phyloP scores from a whole-genome alignment of 140 eudicot species.

The Bidens hawaiensis region DNA sequence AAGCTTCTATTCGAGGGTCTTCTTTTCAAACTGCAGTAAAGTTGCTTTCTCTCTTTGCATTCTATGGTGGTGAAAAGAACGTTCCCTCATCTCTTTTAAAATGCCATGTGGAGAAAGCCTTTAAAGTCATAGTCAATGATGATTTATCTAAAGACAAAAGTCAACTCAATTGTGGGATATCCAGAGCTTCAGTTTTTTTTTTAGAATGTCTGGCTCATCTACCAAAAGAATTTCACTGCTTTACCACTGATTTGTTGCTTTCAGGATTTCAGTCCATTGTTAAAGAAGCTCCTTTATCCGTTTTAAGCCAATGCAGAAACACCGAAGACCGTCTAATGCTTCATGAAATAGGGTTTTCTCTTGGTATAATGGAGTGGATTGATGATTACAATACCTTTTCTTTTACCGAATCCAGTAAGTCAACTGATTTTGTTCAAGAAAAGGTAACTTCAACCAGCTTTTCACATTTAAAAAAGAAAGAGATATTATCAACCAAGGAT shows the following conservation, averaged over 20 bases:
- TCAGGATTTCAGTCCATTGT: conserved; percentile 51
- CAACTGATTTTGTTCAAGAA: conserved; percentile 18
- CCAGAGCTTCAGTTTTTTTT: conserved; percentile 41
- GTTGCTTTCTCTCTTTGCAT: conserved; percentile 54
- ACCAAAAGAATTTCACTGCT: conserved; percentile 66
- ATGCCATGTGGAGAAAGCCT: conserved; percentile 64
- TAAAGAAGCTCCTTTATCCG: conserved; percentile 55
- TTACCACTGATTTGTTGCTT: conserved; percentile 69
- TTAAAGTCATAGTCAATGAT: conserved; percentile 41
- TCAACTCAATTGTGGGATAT: conserved; percentile 21
- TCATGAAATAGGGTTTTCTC: conserved; percentile 75
- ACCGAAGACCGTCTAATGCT: conserved; percentile 61
- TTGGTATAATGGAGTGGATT: conserved; percentile 87
- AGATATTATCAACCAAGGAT: conserved; percentile 19
- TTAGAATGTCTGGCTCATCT: conserved; percentile 62
- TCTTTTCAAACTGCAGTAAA: conserved; percentile 67
- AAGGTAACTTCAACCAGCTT: conserved; percentile 15
- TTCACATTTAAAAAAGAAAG: conserved; percentile 21
- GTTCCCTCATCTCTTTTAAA: conserved; percentile 62
- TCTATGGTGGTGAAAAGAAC: conserved; percentile 66
- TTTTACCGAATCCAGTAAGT: conserved; percentile 24
- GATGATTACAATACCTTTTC: conserved; percentile 45
- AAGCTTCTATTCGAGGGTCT: conserved; percentile 60
- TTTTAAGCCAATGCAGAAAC: conserved; percentile 53
- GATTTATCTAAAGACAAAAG: conserved; percentile 24